Evolutionary conservation across 305 asterid species (phyloP), one percentile per base, ranked within the genome.

Genomic region (Rubia occidens): DNA sequence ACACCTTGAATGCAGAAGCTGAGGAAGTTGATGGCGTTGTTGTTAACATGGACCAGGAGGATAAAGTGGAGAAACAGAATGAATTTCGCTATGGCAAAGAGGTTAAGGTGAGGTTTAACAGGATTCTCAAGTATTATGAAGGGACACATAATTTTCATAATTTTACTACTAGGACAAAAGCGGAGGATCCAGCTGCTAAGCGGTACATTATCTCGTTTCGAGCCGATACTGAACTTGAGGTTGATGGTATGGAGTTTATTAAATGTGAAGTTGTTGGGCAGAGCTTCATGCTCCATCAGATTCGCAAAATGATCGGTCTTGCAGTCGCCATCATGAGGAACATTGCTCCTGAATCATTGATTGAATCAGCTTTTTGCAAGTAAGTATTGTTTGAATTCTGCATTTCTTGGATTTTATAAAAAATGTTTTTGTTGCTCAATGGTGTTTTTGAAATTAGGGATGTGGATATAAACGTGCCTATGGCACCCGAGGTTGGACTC

Each of bases 221-320:
- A 5, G 98, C 98, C 2, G 78, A 87, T 37, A 76, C 88, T 3
- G 56, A 80, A 0, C 76, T 90, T 21, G 77, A 64, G 58, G 77
- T 90, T n/a, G 91, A 80, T 20, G 95, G 97, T 4, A 84, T 88
- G 20, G 92, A 90, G 44, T 90, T 93, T 75, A 86, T 93, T 71
- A 88, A 88, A 85, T 93, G 97, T 68, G 96, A 86, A 78, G 96
- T 93, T 26, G 77, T 90, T 66, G 97, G 97, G 54, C 98, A 93
- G 80, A 93, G 98, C 87, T 90, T 93, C 76, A 90, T 93, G 98
- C 97, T 93, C 77, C 98, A 93, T 81, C 98, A 93, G 77, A 93
- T 93, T n/a, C 82, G 97, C 66, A 93, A 93, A 77, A 90, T 93
- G 98, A 85, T 90, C 0, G 97, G 98, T 66, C 95, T 93, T 75